phyloP scores from a whole-genome alignment of 768 basidiomycete species.

The Pisolithus orientalis region DNA sequence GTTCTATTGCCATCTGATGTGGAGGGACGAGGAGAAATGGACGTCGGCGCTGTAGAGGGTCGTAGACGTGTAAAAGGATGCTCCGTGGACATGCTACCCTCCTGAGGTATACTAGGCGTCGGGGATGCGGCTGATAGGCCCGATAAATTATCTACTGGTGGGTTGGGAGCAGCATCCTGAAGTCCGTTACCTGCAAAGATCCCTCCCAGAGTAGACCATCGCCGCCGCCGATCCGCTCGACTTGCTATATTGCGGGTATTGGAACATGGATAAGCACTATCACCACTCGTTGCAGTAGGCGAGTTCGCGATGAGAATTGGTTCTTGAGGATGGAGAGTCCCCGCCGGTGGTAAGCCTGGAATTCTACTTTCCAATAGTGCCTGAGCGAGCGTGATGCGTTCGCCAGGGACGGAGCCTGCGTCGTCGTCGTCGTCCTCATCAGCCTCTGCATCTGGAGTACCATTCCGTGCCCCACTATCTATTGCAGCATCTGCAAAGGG shows the following conservation, averaged over 20 bases:
- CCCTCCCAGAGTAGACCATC: slow-evolving; percentile 68
- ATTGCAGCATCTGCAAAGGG: slow-evolving; percentile 16
- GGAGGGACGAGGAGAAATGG: slow-evolving; percentile 25
- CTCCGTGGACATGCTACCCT: slow-evolving; percentile 12
- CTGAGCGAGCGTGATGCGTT: slow-evolving; percentile 66
- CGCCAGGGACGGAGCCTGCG: slow-evolving; percentile 35
- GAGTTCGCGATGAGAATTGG: slow-evolving; percentile 57
- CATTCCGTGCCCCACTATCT: slow-evolving; percentile 26
- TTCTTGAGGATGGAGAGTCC: slow-evolving; percentile 58
- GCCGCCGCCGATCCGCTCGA: slow-evolving; percentile 40
- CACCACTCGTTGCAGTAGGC: slow-evolving; percentile 30
- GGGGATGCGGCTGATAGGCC: slow-evolving; percentile 13
- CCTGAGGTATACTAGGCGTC: slow-evolving; percentile 16
- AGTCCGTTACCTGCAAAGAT: slow-evolving; percentile 27
- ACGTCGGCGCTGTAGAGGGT: slow-evolving; percentile 8
- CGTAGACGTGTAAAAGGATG: slow-evolving; percentile 23
- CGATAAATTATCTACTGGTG: slow-evolving; percentile 10
- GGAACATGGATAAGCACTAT: slow-evolving; percentile 39
- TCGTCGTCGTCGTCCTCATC: slow-evolving; percentile 60
- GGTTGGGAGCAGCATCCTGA: slow-evolving; percentile 23
- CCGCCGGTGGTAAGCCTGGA: slow-evolving; percentile 67
- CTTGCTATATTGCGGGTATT: slow-evolving; percentile 25
- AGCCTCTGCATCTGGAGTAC: slow-evolving; percentile 34
- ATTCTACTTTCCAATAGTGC: slow-evolving; percentile 74
- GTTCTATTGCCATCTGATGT: slow-evolving; percentile 25